Base-by-base conservation (phyloP, 345 rosid genomes). In the Tarenaya hassleriana region DNA sequence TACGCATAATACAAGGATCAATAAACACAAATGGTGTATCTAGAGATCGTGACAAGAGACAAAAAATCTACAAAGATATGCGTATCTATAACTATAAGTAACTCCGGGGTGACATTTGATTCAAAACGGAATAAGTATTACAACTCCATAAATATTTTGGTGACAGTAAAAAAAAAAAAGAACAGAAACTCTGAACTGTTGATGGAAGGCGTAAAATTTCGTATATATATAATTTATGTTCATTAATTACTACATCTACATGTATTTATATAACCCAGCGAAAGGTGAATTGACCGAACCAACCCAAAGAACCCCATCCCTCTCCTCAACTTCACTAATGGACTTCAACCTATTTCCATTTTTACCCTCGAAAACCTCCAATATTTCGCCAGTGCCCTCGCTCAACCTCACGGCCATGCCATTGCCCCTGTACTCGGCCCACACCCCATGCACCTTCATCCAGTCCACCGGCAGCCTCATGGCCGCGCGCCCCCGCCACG, bases 371-470 rank as follows among this genome's bases (percentile, higher is more conserved):
- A 78, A 61, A 0, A 60, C 46, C 46, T 87, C 89, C 41, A 76
- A 17, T 4, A 76, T 41, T 8, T 73, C 67, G 33, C 88, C 96
- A 29, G 43, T 66, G n/a, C 70, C 63, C 47, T 84, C 90, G 47
- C 70, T 70, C 60, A 88, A 41, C 74, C 86, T 82, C 60, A 88
- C 57, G 7, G 74, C 96, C 61, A 73, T 14, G 5, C 87, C 94
- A 39, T 74, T 64, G 33, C 81, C 82, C 51, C 64, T 61, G 47
- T 57, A 65, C 51, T 48, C 77, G 0, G 67, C 61, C 55, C 78
- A 54, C 27, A 46, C 7, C 4, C 72, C 52, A 41, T 82, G 62
- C 2, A 68, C 43, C 49, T 55, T 81, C 62, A 55, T 71, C 38
- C 69, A 16, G 19, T 76, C 73, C 41, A 73, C 21, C 7, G 86